phyloP scores from a whole-genome alignment of 179 eudicot genomes.

The Silene noctiflora region DNA sequence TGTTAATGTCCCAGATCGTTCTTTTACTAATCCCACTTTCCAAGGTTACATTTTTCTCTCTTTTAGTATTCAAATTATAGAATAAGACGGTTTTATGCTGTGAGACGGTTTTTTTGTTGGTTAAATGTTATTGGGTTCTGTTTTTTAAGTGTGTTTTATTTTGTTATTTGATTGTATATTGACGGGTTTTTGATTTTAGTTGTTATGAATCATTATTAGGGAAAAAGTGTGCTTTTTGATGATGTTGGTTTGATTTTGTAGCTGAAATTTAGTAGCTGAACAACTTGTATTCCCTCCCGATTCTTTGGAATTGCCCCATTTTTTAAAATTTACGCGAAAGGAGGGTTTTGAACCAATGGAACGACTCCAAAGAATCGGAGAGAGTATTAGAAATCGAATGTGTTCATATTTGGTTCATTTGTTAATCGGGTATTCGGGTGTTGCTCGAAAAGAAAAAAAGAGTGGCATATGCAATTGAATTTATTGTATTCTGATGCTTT shows the following conservation, averaged over 20 bases:
- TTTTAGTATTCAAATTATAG: neutral
- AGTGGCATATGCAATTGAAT: neutral
- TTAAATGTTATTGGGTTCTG: neutral
- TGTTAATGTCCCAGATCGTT: slow-evolving; percentile 31
- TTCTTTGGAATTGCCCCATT: too few species aligned
- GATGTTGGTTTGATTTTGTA: neutral
- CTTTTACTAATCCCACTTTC: slow-evolving; percentile 46
- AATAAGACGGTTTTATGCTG: neutral
- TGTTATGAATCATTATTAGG: neutral
- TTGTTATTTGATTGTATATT: neutral
- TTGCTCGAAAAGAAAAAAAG: neutral
- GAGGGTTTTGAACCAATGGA: too few species aligned
- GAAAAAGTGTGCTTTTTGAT: neutral
- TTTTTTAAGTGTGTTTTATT: too few species aligned
- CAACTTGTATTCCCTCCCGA: too few species aligned
- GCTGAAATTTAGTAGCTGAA: neutral
- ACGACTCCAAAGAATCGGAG: too few species aligned
- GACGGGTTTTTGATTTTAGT: slow-evolving; percentile 12
- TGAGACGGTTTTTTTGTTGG: neutral
- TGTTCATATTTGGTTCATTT: neutral
- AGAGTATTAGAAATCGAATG: too few species aligned
- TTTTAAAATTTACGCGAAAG: too few species aligned
- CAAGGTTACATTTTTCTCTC: slow-evolving; percentile 33
- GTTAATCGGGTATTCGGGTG: neutral
- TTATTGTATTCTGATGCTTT: slow-evolving; percentile 15